Conservation (phyloP, 2,329 filamentous ascomycete species). For the Zelopaecilomyces penicillatus region DNA sequence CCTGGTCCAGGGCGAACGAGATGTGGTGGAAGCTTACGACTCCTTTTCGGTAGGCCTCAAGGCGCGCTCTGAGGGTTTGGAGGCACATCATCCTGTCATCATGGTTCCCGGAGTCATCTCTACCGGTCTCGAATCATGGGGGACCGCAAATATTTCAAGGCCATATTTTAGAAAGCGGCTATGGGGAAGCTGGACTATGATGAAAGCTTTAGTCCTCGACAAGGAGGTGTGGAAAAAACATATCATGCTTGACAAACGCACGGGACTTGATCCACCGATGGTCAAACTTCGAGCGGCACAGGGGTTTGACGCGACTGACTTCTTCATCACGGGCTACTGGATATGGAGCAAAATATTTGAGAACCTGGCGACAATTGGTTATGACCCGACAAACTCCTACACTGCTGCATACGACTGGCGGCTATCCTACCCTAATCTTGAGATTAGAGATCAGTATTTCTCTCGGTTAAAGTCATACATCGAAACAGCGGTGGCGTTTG, state of each 20-base stretch:
- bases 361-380: constrained; percentile 90
- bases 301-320: constrained; percentile 95
- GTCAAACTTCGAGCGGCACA: constrained; percentile 90
- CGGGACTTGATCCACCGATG: constrained; percentile 80
- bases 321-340: constrained; percentile 89
- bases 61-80: constrained; percentile 69
- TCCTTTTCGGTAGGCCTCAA: constrained; percentile 86
- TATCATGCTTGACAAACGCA: constrained; percentile 90
- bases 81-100: constrained; percentile 78
- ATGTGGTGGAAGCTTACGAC: constrained; percentile 77
- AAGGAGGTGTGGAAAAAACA: constrained; percentile 93
- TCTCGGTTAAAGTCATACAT: constrained; percentile 84
- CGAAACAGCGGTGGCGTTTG: constrained; percentile 68
- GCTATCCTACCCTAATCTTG: constrained; percentile 80
- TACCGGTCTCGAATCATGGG: constrained; percentile 94
- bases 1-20: constrained; percentile 77
- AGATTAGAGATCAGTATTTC: constrained; percentile 88
- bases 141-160: constrained; percentile 73
- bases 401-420: constrained; percentile 84
- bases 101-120: constrained; percentile 99
- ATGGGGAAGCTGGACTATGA: constrained; percentile 99
- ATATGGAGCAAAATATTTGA: constrained; percentile 99
- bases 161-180: constrained; percentile 90
- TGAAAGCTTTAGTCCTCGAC: constrained; percentile 86
- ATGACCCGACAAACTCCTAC: constrained; percentile 73